Base-by-base conservation (phyloP, 2,329 filamentous ascomycete genomes). In the Colletotrichum godetiae region DNA sequence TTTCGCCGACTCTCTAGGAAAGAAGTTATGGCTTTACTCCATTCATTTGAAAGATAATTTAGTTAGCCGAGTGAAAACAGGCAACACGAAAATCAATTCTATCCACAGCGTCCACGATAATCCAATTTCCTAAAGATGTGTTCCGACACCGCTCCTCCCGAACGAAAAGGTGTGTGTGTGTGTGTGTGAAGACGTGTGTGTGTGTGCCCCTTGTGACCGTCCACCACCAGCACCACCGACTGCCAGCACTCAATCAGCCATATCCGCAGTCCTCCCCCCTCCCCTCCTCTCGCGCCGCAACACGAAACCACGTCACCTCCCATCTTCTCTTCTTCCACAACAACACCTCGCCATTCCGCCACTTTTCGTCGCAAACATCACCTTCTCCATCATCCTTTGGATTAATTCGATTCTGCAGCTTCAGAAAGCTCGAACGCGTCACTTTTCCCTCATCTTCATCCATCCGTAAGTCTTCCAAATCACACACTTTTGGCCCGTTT, bases 261-360 rank as follows among this genome's bases (percentile, higher is more conserved):
- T 62, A 64, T 55, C 46, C 61, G 61, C 46, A 64, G 49, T 55
- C 61, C 22, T 63, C 29, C 42, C 22, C 29, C 33, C 37, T 15
- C 37, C 55, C 8, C 52, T 46, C 31, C 62, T 22, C 24, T 37
- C 33, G 62, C 62, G 62, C 61, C 31, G 49, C 61, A 53, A 55
- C 49, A 29, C 49, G 52, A 65, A 56, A 56, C 52, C 62, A 65
- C 62, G 52, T 65, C 62, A 56, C 62, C 62, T 65, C 62, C 24
- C 62, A 42, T 65, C 62, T 42, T 65, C 52, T 46, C n/a, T 13
- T 64, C 33, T 46, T 31, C 22, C 62, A 65, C 33, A 65, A 65
- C 62, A 65, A 65, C 49, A 55, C 52, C 15, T 56, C 24, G 15
- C 29, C 31, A 56, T 42, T 4, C 33, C 22, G 31, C 33, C 62